A percentile compares a stretch with the other conserved stretches of the same genome.
Conservation (phyloP, 2,329 filamentous ascomycete genomes). For the Aspergillus ustus region DNA sequence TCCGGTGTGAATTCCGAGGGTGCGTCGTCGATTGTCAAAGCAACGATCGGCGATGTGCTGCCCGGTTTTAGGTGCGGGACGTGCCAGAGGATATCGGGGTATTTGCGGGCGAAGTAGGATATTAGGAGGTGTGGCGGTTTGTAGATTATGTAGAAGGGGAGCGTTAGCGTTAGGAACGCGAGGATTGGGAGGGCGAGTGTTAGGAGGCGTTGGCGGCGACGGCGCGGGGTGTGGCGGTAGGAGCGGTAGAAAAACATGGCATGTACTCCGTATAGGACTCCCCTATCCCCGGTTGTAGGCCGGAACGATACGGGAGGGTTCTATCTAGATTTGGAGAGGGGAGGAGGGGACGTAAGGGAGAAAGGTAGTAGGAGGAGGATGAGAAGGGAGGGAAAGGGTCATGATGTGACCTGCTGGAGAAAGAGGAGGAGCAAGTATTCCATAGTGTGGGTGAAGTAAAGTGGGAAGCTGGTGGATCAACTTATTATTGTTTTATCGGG, state of each 20-base stretch:
- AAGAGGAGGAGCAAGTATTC: neutral
- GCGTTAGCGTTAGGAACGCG: slow-evolving; percentile 36
- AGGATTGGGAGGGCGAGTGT: slow-evolving; percentile 39
- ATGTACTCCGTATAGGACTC: neutral
- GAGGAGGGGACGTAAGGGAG: neutral
- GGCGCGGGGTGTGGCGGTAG: slow-evolving; percentile 21
- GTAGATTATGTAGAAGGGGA: slow-evolving; percentile 73
- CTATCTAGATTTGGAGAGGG: neutral
- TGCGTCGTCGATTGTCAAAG: slow-evolving; percentile 85
- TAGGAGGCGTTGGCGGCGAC: slow-evolving; percentile 27
- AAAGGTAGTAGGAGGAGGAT: neutral
- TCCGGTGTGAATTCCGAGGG: slow-evolving; percentile 73
- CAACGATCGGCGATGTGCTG: slow-evolving; percentile 66
- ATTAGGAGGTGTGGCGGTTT: slow-evolving; percentile 77
- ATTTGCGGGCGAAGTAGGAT: slow-evolving; percentile 69
- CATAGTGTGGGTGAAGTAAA: neutral
- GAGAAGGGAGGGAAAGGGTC: slow-evolving; percentile 7
- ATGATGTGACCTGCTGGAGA: slow-evolving; percentile 1
- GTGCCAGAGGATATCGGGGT: slow-evolving; percentile 81
- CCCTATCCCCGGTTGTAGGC: neutral
- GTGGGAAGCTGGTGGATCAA: slow-evolving; percentile 3
- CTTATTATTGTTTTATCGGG: slow-evolving; percentile 6
- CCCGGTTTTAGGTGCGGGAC: slow-evolving; percentile 53
- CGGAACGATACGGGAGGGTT: neutral
- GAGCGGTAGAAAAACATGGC: slow-evolving; percentile 22